These are phyloP conservation scores for Heterobasidion occidentale DNA, from an alignment of 1,284 basidiomycete genomes.

Conservation along the genomic window DNA sequence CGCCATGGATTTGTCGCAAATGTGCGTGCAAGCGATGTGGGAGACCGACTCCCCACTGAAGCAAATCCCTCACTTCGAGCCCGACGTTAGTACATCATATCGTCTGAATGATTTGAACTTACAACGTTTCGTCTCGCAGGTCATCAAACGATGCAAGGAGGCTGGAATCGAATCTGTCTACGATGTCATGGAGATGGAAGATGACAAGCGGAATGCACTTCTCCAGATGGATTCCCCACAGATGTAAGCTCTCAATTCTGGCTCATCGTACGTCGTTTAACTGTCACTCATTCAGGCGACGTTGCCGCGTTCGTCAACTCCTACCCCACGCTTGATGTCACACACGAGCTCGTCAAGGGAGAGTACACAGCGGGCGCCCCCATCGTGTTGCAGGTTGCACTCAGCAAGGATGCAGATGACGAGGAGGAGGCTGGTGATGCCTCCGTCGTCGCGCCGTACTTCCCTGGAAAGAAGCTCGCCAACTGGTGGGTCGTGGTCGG, in stretches of 20 bases:
- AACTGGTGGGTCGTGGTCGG: conserved; percentile 98
- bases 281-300: conserved; percentile 42
- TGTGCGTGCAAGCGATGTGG: conserved; percentile 99
- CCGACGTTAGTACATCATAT: conserved; percentile 50
- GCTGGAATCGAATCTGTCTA: conserved; percentile 83
- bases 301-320: conserved; percentile 93
- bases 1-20: conserved; percentile 99
- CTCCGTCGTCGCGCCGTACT: conserved; percentile 85
- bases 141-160: conserved; percentile 80
- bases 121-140: conserved; percentile 28
- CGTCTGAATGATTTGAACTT: background rate
- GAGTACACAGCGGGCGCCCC: conserved; percentile 81
- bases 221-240: conserved; percentile 83
- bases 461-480: conserved; percentile 84
- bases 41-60: conserved; percentile 91
- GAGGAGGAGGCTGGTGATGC: conserved; percentile 70
- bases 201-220: conserved; percentile 76
- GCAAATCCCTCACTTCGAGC: conserved; percentile 94
- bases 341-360: conserved; percentile 74
- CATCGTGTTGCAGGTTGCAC: conserved; percentile 73
- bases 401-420: conserved; percentile 82
- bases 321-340: conserved; percentile 89
- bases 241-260: conserved; percentile 48
- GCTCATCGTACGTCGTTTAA: conserved; percentile 1
- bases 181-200: conserved; percentile 96